A percentile compares a stretch with the other conserved stretches of the same genome.
These are phyloP conservation scores for Rhizomucor miehei DNA, from an alignment of 371 early-diverging fungal genomes.

Conservation along the genomic window DNA sequence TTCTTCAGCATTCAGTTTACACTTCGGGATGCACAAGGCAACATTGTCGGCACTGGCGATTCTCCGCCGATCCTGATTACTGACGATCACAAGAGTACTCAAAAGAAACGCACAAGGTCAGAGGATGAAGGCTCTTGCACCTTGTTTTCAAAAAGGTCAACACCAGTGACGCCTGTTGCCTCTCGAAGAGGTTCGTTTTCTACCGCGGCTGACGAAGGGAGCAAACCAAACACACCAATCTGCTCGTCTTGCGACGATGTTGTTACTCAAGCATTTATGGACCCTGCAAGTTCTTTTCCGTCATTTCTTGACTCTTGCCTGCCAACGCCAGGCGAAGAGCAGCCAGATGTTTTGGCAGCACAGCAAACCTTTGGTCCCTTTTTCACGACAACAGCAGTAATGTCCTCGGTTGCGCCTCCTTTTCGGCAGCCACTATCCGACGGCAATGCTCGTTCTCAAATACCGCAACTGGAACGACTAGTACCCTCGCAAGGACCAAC, in stretches of 20 bases:
- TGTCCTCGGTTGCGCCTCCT: constrained; percentile 49
- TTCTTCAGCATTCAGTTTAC: constrained; percentile 61
- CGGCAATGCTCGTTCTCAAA: not conserved
- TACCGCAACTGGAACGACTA: constrained; percentile 50
- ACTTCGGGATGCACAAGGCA: constrained; percentile 59
- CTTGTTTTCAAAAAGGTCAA: not conserved
- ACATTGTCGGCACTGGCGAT: constrained; percentile 69
- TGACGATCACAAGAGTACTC: constrained; percentile 87
- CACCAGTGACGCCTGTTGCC: constrained; percentile 19
- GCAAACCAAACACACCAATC: too few relatives aligned
- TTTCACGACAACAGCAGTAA: too few relatives aligned
- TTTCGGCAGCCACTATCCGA: constrained; percentile 51
- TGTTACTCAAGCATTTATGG: too few relatives aligned
- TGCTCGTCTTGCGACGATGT: too few relatives aligned
- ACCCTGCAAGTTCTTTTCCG: too few relatives aligned
- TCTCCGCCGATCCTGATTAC: constrained; percentile 93
- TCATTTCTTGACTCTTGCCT: not conserved
- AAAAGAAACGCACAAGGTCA: constrained; percentile 11
- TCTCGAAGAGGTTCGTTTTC: constrained; percentile 16
- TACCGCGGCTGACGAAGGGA: too few relatives aligned
- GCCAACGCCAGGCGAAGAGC: constrained; percentile 6
- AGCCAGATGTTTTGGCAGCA: not conserved
- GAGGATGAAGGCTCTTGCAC: not conserved
- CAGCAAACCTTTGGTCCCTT: too few relatives aligned
- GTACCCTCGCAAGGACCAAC: constrained; percentile 77